Conservation (phyloP, 225 moss, liverwort and hornwort species). For the Bryoerythrophyllum caledonicum region DNA sequence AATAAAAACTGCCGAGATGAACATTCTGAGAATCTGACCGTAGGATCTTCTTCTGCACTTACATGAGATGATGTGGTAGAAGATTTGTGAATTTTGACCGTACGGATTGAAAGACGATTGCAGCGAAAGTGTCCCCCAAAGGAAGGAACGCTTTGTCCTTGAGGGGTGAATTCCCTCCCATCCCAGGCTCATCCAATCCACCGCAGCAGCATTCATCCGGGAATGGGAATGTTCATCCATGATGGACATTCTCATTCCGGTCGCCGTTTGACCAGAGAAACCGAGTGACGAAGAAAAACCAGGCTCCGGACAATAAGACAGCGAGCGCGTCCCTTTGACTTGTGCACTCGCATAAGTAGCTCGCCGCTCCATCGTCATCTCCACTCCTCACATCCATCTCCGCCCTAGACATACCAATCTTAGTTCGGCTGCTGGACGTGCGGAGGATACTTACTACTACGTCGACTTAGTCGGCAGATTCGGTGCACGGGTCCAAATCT, state of each 20-base stretch:
- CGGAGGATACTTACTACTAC: no score
- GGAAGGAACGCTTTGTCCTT: no score
- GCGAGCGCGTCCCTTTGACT: constrained; percentile 29
- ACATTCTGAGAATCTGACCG: no score
- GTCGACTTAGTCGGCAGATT: not conserved
- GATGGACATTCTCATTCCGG: not conserved
- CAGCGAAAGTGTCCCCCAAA: no score
- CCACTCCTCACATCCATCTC: not conserved
- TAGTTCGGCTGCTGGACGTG: not conserved
- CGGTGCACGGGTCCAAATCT: not conserved
- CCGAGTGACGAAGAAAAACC: constrained; percentile 27
- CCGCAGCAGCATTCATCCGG: not conserved
- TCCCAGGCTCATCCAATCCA: rapidly evolving
- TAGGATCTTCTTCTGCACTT: no score
- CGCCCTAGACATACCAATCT: not conserved
- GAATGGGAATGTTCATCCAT: not conserved
- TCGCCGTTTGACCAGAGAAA: constrained; percentile 32
- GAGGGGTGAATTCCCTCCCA: not conserved
- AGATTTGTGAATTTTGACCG: no score
- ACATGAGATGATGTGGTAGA: no score
- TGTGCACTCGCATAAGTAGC: constrained; percentile 5
- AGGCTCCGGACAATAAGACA: not conserved
- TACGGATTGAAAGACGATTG: no score
- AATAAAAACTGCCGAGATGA: no score
- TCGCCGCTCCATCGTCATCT: not conserved